Conservation (phyloP, 345 rosid species). For the Populus nigra region DNA sequence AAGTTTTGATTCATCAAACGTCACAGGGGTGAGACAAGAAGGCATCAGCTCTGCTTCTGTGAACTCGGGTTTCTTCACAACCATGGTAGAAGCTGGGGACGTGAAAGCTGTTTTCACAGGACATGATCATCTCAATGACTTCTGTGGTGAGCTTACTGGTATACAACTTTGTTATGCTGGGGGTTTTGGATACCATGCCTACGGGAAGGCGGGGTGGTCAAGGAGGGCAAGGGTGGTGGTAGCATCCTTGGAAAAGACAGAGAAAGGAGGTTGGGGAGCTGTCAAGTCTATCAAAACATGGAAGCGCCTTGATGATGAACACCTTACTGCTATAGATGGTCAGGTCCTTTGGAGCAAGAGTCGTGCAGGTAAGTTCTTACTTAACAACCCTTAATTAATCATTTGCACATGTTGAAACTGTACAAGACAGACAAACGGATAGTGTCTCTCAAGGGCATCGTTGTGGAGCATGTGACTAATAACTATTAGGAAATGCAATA, state of each 20-base stretch:
- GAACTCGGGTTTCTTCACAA: slow-evolving; percentile 87
- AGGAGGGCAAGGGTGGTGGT: slow-evolving; percentile 78
- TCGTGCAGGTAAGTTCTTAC: slow-evolving; percentile 34
- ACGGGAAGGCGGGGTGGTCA: slow-evolving; percentile 87
- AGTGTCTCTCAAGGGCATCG: not conserved
- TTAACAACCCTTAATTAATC: not conserved
- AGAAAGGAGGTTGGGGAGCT: slow-evolving; percentile 58
- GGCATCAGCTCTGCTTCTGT: slow-evolving; percentile 58
- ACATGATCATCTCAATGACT: slow-evolving; percentile 88
- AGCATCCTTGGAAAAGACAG: slow-evolving; percentile 62
- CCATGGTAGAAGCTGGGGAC: slow-evolving; percentile 74
- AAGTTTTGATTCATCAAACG: slow-evolving; percentile 51
- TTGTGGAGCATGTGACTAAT: not conserved
- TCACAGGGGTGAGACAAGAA: slow-evolving; percentile 75
- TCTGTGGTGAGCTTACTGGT: slow-evolving; percentile 62
- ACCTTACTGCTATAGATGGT: slow-evolving; percentile 56
- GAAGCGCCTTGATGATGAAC: slow-evolving; percentile 84
- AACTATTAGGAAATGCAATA: not conserved
- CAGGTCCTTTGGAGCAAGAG: slow-evolving; percentile 76
- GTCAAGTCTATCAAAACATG: slow-evolving; percentile 81
- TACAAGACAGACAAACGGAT: not conserved
- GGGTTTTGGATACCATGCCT: slow-evolving; percentile 93
- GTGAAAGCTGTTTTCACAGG: slow-evolving; percentile 86
- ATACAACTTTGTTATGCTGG: slow-evolving; percentile 91
- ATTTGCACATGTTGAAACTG: not conserved